These are phyloP conservation scores for Flaveria brownii DNA, from an alignment of 129 eudicot genomes.

Conservation along the genomic window DNA sequence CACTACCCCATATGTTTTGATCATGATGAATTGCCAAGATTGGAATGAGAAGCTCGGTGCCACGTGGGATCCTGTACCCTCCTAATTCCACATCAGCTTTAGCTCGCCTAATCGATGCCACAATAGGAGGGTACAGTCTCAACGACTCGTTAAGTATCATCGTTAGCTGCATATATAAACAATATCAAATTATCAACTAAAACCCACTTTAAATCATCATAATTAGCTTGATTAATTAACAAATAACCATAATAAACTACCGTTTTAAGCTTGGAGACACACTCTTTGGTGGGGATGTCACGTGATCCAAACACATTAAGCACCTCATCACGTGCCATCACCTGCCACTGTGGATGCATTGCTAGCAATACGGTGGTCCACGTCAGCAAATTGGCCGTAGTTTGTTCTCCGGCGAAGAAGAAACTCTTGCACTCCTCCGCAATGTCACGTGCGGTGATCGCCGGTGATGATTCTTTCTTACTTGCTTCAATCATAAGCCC, in stretches of 20 bases:
- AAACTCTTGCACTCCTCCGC: slow-evolving; percentile 94
- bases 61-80: slow-evolving; percentile 62
- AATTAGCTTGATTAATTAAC: background rate
- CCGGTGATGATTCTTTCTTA: slow-evolving; percentile 37
- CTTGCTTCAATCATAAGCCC: slow-evolving; percentile 88
- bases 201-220: background rate
- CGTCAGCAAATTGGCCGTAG: slow-evolving; percentile 89
- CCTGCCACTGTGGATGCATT: slow-evolving; percentile 96
- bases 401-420: slow-evolving; percentile 90
- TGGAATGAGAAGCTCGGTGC: slow-evolving; percentile 78
- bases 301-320: slow-evolving; percentile 75
- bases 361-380: slow-evolving; percentile 92
- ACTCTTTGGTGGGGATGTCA: slow-evolving; percentile 83
- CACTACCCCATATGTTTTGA: slow-evolving; percentile 74
- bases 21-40: slow-evolving; percentile 88
- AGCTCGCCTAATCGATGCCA: slow-evolving; percentile 73
- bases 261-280: slow-evolving; percentile 78
- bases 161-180: slow-evolving; percentile 49
- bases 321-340: slow-evolving; percentile 90
- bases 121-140: slow-evolving; percentile 78
- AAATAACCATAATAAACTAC: slow-evolving; percentile 24
- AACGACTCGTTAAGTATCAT: slow-evolving; percentile 83
- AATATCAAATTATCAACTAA: background rate
- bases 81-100: slow-evolving; percentile 67
- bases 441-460: slow-evolving; percentile 65